A percentile compares a stretch with the other conserved stretches of the same genome.
Conservation (phyloP, 2,329 filamentous ascomycete genomes). For the Aureobasidium melanogenum region DNA sequence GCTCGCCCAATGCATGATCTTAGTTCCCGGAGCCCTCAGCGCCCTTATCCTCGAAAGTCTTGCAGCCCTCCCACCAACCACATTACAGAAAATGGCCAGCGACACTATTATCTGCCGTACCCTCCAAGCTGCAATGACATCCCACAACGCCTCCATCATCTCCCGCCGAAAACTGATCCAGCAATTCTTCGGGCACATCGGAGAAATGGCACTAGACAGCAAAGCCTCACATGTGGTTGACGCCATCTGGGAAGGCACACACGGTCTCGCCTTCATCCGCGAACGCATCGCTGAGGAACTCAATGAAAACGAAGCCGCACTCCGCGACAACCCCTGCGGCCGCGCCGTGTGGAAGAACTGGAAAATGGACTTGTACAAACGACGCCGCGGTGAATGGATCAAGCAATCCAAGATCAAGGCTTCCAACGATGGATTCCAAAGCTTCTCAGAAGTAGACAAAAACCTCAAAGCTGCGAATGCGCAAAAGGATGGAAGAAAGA, state of each 20-base stretch:
- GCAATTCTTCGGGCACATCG: conserved; percentile 53
- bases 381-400: conserved; percentile 55
- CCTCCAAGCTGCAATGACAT: conserved; percentile 53
- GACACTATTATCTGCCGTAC: conserved; percentile 51
- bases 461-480: conserved; percentile 14
- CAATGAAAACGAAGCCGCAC: conserved; percentile 45
- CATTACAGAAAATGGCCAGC: conserved; percentile 54
- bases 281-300: conserved; percentile 59
- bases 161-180: conserved; percentile 56
- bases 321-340: conserved; percentile 58
- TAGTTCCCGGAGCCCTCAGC: conserved; percentile 59
- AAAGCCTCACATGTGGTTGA: conserved; percentile 61
- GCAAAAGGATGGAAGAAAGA: conserved; percentile 12
- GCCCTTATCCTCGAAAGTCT: conserved; percentile 59
- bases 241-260: conserved; percentile 54
- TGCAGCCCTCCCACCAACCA: conserved; percentile 41
- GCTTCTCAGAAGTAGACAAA: conserved; percentile 38
- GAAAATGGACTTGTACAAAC: conserved; percentile 63
- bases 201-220: conserved; percentile 51
- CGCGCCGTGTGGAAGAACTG: conserved; percentile 66
- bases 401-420: conserved; percentile 46
- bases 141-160: conserved; percentile 44
- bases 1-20: conserved; percentile 70
- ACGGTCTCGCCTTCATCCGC: conserved; percentile 56
- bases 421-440: conserved; percentile 42